A percentile compares a stretch with the other conserved stretches of the same genome.
Evolutionary conservation across 768 basidiomycete species (phyloP).

Genomic region (Suillus subalutaceus): DNA sequence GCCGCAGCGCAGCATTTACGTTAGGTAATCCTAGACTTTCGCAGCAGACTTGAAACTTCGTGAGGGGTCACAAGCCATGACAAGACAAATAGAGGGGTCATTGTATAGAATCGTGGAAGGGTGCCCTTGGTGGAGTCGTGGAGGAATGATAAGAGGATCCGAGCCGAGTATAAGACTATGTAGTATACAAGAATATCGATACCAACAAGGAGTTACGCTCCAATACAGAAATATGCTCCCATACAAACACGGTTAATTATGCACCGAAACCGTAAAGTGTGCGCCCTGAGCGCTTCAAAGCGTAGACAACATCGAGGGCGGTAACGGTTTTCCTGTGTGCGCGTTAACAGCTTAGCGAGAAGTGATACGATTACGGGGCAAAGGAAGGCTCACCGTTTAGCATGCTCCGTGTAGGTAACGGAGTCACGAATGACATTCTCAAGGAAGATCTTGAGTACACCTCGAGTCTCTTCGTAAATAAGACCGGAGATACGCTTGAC

Average conservation of each 20-base stretch:
- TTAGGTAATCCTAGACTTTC: neutral
- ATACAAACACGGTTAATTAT: slow-evolving; percentile 26
- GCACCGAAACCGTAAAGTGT: slow-evolving; percentile 84
- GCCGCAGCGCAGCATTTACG: neutral
- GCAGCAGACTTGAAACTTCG: too few species aligned
- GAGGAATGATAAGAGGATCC: neutral
- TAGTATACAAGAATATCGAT: slow-evolving; percentile 14
- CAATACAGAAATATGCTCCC: slow-evolving; percentile 1
- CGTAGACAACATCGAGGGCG: slow-evolving; percentile 83
- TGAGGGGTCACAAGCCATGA: neutral
- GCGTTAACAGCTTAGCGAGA: slow-evolving; percentile 10
- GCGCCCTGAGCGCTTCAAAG: slow-evolving; percentile 70
- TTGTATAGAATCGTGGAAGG: neutral
- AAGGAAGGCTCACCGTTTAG: slow-evolving; percentile 54
- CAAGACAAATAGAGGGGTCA: neutral
- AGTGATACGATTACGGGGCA: neutral
- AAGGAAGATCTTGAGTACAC: slow-evolving; percentile 87
- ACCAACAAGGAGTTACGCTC: neutral
- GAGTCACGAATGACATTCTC: slow-evolving; percentile 87
- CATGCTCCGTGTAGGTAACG: slow-evolving; percentile 92
- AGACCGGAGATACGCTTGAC: slow-evolving; percentile 88
- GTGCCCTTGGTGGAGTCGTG: neutral
- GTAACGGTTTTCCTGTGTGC: slow-evolving; percentile 70
- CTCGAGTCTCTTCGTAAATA: slow-evolving; percentile 90
- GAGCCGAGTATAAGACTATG: neutral